These are phyloP conservation scores for Phytophthora pisi DNA, from an alignment of 352 stramenopile genomes.

Conservation along the genomic window DNA sequence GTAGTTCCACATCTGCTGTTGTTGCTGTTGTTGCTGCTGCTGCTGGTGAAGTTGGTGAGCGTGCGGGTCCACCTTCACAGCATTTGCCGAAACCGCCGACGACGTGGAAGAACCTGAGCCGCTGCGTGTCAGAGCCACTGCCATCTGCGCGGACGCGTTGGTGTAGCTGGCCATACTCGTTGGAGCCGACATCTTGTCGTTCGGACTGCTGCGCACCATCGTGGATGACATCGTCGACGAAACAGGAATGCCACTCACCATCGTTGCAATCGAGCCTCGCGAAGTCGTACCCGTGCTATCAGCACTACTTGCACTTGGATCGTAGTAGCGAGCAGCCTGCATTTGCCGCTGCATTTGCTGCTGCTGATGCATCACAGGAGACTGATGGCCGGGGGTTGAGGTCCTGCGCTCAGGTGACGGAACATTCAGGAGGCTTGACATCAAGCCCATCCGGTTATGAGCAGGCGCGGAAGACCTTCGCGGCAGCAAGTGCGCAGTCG, in stretches of 20 bases:
- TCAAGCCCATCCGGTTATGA: slow-evolving; percentile 71
- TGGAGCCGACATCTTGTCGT: slow-evolving; percentile 24
- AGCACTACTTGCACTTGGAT: slow-evolving; percentile 26
- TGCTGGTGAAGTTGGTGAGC: slow-evolving; percentile 28
- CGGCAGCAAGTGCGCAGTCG: slow-evolving; percentile 66
- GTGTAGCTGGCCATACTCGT: slow-evolving; percentile 30
- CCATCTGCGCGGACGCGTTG: slow-evolving; percentile 36
- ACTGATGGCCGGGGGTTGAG: slow-evolving; percentile 46
- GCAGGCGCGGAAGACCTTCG: slow-evolving; percentile 30
- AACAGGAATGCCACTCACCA: slow-evolving; percentile 37
- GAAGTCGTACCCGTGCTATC: slow-evolving; percentile 19
- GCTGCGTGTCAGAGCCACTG: slow-evolving; percentile 37
- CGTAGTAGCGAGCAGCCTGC: slow-evolving; percentile 47
- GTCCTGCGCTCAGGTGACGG: slow-evolving; percentile 58
- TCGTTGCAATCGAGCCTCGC: slow-evolving; percentile 28
- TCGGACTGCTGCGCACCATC: slow-evolving; percentile 32
- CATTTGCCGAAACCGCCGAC: slow-evolving; percentile 34
- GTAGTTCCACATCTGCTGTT: slow-evolving; percentile 73
- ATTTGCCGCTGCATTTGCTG: slow-evolving; percentile 39
- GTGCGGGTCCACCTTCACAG: slow-evolving; percentile 30
- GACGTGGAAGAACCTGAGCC: slow-evolving; percentile 38
- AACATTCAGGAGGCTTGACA: slow-evolving; percentile 83
- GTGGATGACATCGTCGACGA: slow-evolving; percentile 38
- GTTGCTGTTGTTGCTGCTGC: slow-evolving; percentile 37
- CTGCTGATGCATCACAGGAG: slow-evolving; percentile 51